These are phyloP conservation scores for Gnaphalium uliginosum DNA, from an alignment of 129 eudicot species.

Conservation along the genomic window DNA sequence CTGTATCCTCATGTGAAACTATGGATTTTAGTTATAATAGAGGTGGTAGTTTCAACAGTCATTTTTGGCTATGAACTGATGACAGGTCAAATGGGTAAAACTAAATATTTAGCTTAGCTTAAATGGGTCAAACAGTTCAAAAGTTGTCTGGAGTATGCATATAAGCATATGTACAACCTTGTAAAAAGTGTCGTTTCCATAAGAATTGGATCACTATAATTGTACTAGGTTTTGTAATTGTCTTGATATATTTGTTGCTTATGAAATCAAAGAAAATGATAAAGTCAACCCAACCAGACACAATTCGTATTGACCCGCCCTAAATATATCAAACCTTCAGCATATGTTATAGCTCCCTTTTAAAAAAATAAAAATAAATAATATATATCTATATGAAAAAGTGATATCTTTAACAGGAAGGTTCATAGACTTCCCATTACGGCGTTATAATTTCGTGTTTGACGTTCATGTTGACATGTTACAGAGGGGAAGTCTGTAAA, in stretches of 20 bases:
- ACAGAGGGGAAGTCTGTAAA: conserved; percentile 96
- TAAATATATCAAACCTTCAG: not conserved
- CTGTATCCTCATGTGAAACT: not conserved
- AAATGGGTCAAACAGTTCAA: not conserved
- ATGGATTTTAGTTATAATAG: not conserved
- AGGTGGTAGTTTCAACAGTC: not conserved
- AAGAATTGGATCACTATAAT: not conserved
- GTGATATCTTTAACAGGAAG: not conserved
- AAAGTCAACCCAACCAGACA: not conserved
- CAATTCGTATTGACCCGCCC: not conserved
- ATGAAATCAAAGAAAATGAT: not conserved
- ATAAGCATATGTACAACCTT: not conserved
- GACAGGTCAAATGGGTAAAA: not conserved
- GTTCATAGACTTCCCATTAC: not conserved
- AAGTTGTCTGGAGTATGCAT: not conserved
- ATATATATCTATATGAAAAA: not conserved
- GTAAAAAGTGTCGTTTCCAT: not conserved
- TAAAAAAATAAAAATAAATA: too few relatives aligned
- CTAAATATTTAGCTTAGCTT: not conserved
- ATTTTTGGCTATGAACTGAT: not conserved
- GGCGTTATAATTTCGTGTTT: conserved; percentile 3
- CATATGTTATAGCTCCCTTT: not conserved
- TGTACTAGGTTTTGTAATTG: not conserved
- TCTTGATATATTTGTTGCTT: not conserved
- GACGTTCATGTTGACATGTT: conserved; percentile 17